phyloP scores from a whole-genome alignment of 225 moss, liverwort and hornwort species.

The Pseudoscleropodium purum region DNA sequence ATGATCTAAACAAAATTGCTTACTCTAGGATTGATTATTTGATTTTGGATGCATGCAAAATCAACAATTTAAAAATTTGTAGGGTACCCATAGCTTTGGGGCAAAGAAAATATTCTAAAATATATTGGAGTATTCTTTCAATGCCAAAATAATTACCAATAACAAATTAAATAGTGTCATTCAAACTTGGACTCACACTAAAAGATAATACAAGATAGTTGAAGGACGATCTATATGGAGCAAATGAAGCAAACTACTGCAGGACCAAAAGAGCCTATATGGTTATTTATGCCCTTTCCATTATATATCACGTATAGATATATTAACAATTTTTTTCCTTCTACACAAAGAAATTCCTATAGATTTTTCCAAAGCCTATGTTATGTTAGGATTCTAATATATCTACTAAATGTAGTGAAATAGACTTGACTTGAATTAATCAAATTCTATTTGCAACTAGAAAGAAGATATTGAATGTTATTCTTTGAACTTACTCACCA shows the following conservation, averaged over 20 bases:
- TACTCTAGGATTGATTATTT: not conserved
- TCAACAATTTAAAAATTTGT: not conserved
- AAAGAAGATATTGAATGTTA: not conserved
- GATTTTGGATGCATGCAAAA: not conserved
- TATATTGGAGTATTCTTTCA: not conserved
- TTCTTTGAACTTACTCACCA: not conserved
- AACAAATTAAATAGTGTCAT: not conserved
- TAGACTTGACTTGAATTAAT: not conserved
- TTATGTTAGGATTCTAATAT: rapidly evolving
- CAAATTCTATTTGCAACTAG: not conserved
- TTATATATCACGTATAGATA: rapidly evolving
- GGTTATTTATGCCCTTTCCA: not conserved
- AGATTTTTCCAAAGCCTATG: not conserved
- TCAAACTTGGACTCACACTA: too few relatives aligned
- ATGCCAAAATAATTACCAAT: not conserved
- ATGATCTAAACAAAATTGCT: not conserved
- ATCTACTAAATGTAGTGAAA: not conserved
- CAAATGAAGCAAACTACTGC: not conserved
- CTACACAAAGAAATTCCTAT: rapidly evolving
- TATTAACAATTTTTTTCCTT: not conserved
- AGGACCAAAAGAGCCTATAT: not conserved
- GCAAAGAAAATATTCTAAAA: not conserved
- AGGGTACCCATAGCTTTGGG: not conserved
- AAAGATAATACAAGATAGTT: not conserved
- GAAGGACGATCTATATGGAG: rapidly evolving